phyloP scores from a whole-genome alignment of 2,329 filamentous ascomycete species.

The Trichoderma koningiopsis region DNA sequence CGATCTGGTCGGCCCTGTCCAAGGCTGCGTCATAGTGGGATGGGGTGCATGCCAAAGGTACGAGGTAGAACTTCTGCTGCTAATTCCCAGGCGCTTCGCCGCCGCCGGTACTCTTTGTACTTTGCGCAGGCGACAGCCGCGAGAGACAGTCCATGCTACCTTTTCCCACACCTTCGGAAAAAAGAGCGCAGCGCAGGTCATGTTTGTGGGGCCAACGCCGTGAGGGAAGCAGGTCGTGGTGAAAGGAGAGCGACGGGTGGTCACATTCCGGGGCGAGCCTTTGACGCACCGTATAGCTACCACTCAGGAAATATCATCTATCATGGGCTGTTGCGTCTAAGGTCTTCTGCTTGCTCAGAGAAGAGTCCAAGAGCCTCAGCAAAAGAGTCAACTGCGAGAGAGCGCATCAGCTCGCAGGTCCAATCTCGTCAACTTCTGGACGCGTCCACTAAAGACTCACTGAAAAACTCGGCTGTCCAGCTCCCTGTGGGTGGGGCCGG shows the following conservation, averaged over 20 bases:
- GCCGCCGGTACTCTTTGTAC: neutral
- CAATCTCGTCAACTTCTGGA: neutral
- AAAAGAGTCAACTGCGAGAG: no score
- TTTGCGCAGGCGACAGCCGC: neutral
- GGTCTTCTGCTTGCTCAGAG: no score
- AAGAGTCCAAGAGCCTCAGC: no score
- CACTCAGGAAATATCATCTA: neutral
- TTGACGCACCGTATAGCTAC: neutral
- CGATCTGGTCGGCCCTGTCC: constrained; percentile 7
- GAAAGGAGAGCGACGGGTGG: constrained; percentile 3
- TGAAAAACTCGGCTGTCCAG: constrained; percentile 22
- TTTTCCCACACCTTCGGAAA: neutral
- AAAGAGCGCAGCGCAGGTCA: constrained; percentile 11
- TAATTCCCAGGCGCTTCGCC: neutral
- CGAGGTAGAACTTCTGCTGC: neutral
- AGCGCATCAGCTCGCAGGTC: neutral
- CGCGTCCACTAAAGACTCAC: neutral
- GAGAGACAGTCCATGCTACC: neutral
- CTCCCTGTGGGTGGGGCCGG: constrained; percentile 27
- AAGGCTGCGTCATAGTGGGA: constrained; percentile 20
- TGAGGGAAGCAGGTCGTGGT: neutral
- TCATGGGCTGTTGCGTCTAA: no score
- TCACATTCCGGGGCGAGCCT: neutral
- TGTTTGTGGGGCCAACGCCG: neutral
- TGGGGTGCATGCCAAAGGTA: neutral